phyloP scores from a whole-genome alignment of 169 alveolate species.

The Cryptosporidium felis region DNA sequence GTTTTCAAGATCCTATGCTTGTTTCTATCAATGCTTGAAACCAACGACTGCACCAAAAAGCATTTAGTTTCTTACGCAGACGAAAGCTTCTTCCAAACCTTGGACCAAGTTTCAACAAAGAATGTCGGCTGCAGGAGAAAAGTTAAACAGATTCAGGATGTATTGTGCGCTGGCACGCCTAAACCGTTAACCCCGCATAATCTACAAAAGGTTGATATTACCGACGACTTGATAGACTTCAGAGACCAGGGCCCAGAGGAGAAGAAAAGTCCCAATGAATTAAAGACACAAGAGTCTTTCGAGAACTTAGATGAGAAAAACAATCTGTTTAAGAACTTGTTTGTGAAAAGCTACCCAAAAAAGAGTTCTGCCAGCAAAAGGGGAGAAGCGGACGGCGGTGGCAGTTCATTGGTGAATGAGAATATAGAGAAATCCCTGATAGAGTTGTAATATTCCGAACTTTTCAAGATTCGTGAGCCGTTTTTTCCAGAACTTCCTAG shows the following conservation, averaged over 20 bases:
- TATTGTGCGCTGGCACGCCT: not conserved
- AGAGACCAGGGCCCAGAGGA: not conserved
- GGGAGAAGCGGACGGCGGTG: not conserved
- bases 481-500: no score
- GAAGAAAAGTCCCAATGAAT: no score
- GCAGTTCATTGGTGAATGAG: not conserved
- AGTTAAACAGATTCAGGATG: conserved; percentile 3
- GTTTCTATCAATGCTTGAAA: conserved; percentile 29
- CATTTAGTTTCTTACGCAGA: not conserved
- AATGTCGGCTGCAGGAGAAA: conserved; percentile 6
- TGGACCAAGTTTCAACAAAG: not conserved
- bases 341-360: not conserved
- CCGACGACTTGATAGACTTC: not conserved
- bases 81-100: not conserved
- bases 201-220: not conserved
- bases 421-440: not conserved
- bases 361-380: not conserved
- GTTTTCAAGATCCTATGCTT: conserved; percentile 31
- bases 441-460: no score
- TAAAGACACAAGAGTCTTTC: not conserved
- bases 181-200: not conserved
- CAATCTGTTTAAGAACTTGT: conserved; percentile 28
- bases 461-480: no score
- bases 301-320: conserved; percentile 2
- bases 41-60: conserved; percentile 7